Percentiles rank a stretch among this genome's conserved stretches.
phyloP scores from a whole-genome alignment of 192 early-diverging fungal species.

The Backusella liffmaniae region DNA sequence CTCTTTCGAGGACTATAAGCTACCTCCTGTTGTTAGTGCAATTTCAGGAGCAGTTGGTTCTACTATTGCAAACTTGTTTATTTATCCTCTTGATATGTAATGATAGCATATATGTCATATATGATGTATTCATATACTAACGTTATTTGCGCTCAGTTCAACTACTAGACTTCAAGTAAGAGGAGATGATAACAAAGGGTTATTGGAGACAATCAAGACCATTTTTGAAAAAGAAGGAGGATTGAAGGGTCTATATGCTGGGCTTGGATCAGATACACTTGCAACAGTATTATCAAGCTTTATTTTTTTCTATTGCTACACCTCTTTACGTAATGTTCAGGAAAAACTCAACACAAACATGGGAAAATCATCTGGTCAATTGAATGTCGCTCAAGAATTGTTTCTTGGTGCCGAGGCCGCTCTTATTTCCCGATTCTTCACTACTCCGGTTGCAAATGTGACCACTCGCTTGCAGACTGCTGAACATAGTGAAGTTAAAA shows the following conservation, averaged over 20 bases:
- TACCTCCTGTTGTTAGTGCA: conserved; percentile 50
- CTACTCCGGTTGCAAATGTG: conserved; percentile 47
- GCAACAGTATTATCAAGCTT: conserved; percentile 51
- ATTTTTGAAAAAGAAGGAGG: conserved; percentile 41
- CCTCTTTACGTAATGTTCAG: conserved; percentile 41
- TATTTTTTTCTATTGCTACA: conserved; percentile 53
- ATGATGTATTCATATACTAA: neutral
- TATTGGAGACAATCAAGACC: conserved; percentile 13
- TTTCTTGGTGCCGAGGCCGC: conserved; percentile 53
- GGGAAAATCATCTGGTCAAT: conserved; percentile 31
- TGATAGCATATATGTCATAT: neutral
- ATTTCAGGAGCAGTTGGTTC: conserved; percentile 48
- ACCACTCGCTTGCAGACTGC: conserved; percentile 48
- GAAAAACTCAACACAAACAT: conserved; percentile 34
- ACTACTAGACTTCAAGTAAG: conserved; percentile 34
- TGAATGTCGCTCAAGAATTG: conserved; percentile 45
- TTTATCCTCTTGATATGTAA: conserved; percentile 52
- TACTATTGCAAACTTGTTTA: conserved; percentile 43
- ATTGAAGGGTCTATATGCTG: conserved; percentile 42
- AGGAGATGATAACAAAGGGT: neutral
- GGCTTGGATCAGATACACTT: conserved; percentile 46
- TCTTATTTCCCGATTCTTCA: conserved; percentile 47
- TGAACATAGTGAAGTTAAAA: conserved; percentile 17
- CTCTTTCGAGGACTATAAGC: conserved; percentile 38
- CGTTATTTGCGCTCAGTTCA: conserved; percentile 9